Evolutionary conservation across 2,329 filamentous ascomycete species (phyloP).

Genomic region (Xylariaceae sp.): DNA sequence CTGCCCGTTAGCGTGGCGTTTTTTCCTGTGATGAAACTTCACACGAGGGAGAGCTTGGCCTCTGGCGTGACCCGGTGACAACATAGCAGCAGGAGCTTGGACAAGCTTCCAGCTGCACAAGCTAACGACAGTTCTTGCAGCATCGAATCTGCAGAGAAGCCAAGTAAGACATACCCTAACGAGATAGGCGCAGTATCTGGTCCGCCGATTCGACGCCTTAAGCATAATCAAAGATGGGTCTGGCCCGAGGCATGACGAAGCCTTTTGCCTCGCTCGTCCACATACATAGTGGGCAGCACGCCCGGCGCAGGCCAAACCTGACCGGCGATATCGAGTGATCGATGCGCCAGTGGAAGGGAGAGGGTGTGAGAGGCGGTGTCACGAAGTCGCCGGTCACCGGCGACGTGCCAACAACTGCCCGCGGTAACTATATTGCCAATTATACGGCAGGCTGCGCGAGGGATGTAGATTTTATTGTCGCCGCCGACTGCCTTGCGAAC

Average conservation of each 20-base stretch:
- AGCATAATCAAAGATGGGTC: constrained; percentile 3
- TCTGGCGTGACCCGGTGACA: too few relatives aligned
- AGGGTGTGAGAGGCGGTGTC: constrained; percentile 6
- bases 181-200: constrained; percentile 9
- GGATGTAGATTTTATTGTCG: constrained; percentile 8
- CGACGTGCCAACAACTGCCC: constrained; percentile 14
- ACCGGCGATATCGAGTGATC: background rate
- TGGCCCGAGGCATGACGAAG: constrained; percentile 6
- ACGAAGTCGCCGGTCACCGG: constrained; percentile 12
- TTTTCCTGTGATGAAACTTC: constrained; percentile 6
- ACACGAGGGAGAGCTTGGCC: background rate
- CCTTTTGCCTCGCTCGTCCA: constrained; percentile 15
- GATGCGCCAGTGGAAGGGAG: constrained; percentile 3
- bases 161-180: constrained; percentile 15
- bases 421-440: constrained; percentile 18
- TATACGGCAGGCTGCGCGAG: constrained; percentile 11
- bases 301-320: background rate
- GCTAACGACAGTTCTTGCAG: constrained; percentile 3
- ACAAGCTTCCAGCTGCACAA: background rate
- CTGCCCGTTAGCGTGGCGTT: constrained; percentile 12
- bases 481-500: constrained; percentile 5
- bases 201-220: background rate
- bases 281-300: background rate
- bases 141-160: constrained; percentile 13
- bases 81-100: background rate